Base-by-base conservation (phyloP, 164 flowering plant genomes). In the Umbilicus rupestris region DNA sequence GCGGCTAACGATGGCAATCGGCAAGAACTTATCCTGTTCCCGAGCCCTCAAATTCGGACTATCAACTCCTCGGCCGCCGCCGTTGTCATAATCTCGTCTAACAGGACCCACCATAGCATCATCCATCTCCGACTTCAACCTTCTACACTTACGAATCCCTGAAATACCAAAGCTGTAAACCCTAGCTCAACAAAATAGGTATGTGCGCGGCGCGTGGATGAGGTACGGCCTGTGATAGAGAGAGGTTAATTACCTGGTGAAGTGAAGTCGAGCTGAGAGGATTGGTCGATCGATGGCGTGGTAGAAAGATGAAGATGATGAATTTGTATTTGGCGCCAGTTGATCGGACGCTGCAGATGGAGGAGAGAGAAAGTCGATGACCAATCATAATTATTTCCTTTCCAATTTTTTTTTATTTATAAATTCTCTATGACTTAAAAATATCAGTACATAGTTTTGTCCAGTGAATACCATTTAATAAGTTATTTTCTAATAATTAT, bases 1-100 rank as follows among this genome's bases (percentile, higher is more conserved):
- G 10, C 60, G 59, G 30, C 62, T 50, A 24, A 66, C n/a, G 9
- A 20, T 50, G 15, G 42, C 59, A 9, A 66, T 50, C 28, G 69
- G 69, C 60, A 66, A 44, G 29, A n/a, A 41, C 65, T 63, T 39
- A n/a, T 33, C 44, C 11, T 16, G 31, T 63, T 63, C 65, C 42
- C 64, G 37, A 49, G 11, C 26, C 14, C 29, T 52, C 29, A 12
- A 24, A 52, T 24, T 16, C n/a, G n/a, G n/a, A 52, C 15, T 15
- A 52, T 6, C 22, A n/a, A 6, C 9, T 19, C 52, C 24, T 20
- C 30, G 7, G 28, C 19, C 22, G 24, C 29, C 58, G 12, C 58
- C 58, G 15, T 30, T 22, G 12, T 22, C 30, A 6, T 47, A 47
- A 47, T 5, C 24, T 47, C 24, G 26, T n/a, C 24, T 26, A n/a